Evolutionary conservation across 2,329 filamentous ascomycete species (phyloP), one percentile per base, ranked within the genome.

Genomic region (Helicocarpus griseus): DNA sequence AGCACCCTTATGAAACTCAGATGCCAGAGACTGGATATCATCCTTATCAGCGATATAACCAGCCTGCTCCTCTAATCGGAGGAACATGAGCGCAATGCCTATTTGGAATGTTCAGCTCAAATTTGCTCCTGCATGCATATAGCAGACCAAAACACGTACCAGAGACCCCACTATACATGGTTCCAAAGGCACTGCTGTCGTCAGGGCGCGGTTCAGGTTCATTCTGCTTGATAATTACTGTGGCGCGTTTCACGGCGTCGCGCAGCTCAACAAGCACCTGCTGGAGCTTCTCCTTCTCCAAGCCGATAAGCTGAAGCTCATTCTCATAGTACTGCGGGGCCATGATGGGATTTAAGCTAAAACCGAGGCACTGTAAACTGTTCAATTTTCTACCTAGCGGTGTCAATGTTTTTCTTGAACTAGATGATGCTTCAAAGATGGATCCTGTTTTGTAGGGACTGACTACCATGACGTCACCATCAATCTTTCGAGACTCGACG

Each of bases 1-100:
- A 5, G 66, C 65, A 29, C 63, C 51, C 7, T 56, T 49, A 22
- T 55, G 58, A 43, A 64, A 66, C 36, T 65, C 58, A 7, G 56
- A 56, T 26, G 60, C 54, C 13, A 56, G 51, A 17, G 50, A 40
- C 17, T 45, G 51, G 13, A 48, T 3, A 21, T 55, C 36, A 3
- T 50, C 41, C 6, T 36, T 26, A 11, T 57, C 54, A 1, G 41
- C 51, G 14, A 71, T 47, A 8, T 61, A 62, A 11, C 57, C 47
- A 4, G 59, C 60, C 53, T 71, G 69, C 21, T 63, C 65, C 9
- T 63, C 61, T 14, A 71, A 60, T n/a, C 69, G 67, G 11, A 70
- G 59, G 45, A 69, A 68, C 39, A 66, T 59, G 41, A 70, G 58
- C 33, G 64, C 61, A 43, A 69, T 59, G 11, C 69, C 69, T 69